Conservation (phyloP, 2,329 filamentous ascomycete species). For the Fusarium sublunatum region DNA sequence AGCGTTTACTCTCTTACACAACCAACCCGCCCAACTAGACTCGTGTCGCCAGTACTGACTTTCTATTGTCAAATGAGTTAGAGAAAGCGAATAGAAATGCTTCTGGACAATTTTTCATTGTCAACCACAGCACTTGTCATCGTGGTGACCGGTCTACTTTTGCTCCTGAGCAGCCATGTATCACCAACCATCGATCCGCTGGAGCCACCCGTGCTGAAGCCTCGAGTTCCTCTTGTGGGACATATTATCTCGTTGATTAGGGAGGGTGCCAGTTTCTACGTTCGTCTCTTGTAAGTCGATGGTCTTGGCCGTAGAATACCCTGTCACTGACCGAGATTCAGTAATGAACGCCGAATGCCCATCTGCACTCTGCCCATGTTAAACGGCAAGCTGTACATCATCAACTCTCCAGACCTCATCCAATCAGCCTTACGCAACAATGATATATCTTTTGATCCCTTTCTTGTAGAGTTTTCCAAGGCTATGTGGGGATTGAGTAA, state of each 20-base stretch:
- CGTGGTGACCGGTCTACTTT: background rate
- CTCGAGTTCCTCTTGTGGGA: constrained; percentile 27
- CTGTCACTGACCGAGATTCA: background rate
- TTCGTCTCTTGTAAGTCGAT: constrained; percentile 15
- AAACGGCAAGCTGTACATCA: constrained; percentile 57
- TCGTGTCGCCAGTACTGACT: no score
- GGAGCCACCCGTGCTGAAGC: constrained; percentile 30
- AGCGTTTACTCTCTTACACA: no score
- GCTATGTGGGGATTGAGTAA: constrained; percentile 23
- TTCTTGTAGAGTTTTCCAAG: constrained; percentile 50
- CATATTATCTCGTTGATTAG: constrained; percentile 30
- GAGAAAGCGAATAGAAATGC: background rate
- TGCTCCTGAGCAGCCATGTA: background rate
- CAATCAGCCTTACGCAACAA: constrained; percentile 54
- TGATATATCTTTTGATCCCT: constrained; percentile 56
- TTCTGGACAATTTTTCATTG: background rate
- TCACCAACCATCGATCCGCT: constrained; percentile 12
- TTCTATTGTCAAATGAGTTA: no score
- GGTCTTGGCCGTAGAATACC: no score
- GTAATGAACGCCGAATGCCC: constrained; percentile 40
- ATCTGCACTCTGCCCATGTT: constrained; percentile 59
- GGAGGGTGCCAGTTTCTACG: constrained; percentile 29
- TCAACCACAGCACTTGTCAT: background rate
- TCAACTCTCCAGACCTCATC: constrained; percentile 54
- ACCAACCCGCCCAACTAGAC: no score